A percentile compares a stretch with the other conserved stretches of the same genome.
These are phyloP conservation scores for Pascua sp. DNA, from an alignment of 1,284 basidiomycete species.

Conservation along the genomic window DNA sequence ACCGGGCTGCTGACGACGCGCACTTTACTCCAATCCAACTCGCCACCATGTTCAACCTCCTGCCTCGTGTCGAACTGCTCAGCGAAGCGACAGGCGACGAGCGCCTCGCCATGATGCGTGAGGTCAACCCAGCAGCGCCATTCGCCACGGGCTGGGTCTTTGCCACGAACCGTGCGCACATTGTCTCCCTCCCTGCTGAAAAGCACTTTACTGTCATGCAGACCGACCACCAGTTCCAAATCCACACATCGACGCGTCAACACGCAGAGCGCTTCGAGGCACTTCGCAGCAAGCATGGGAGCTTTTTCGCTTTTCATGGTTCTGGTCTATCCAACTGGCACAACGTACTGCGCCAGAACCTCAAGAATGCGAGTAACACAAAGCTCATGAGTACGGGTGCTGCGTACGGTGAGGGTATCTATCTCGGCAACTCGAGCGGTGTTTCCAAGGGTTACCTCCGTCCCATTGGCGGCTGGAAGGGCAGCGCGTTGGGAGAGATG, in stretches of 20 bases:
- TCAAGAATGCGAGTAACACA: slow-evolving; percentile 11
- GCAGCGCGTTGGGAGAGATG: neutral
- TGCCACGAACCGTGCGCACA: slow-evolving; percentile 14
- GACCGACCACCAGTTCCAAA: slow-evolving; percentile 9
- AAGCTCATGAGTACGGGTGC: slow-evolving; percentile 7
- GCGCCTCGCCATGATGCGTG: neutral
- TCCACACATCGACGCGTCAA: slow-evolving; percentile 11
- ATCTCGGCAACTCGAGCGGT: neutral
- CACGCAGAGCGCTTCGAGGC: slow-evolving; percentile 11
- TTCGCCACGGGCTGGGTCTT: slow-evolving; percentile 7
- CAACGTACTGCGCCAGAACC: slow-evolving; percentile 14
- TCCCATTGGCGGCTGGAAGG: neutral
- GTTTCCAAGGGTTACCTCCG: neutral
- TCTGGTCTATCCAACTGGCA: slow-evolving; percentile 12
- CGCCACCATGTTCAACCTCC: neutral
- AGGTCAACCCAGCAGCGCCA: neutral
- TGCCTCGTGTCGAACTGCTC: neutral
- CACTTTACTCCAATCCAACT: neutral
- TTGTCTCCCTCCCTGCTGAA: slow-evolving; percentile 1
- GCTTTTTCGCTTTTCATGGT: slow-evolving; percentile 10
- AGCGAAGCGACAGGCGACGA: neutral
- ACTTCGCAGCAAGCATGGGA: slow-evolving; percentile 5
- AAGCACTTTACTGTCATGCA: slow-evolving; percentile 2
- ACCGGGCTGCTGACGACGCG: neutral
- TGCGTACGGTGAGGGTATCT: slow-evolving; percentile 8